Percentiles rank a stretch among this genome's conserved stretches.
Conservation (phyloP, 768 basidiomycete genomes). For the Naganishia randhawae region DNA sequence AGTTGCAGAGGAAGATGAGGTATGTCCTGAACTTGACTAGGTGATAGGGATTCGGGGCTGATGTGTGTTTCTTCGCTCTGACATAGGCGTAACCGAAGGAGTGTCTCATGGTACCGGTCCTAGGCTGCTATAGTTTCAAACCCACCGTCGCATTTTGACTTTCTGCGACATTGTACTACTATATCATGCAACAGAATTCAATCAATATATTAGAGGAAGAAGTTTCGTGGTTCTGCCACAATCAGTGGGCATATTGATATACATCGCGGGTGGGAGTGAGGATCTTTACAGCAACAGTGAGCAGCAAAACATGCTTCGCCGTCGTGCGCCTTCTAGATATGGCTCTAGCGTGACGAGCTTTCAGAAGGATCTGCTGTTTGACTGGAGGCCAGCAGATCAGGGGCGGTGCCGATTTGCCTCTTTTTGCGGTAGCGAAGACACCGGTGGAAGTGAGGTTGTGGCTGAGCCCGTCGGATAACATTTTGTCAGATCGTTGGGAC, state of each 20-base stretch:
- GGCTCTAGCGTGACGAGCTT: too few relatives aligned
- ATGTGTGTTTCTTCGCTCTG: background rate
- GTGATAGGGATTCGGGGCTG: background rate
- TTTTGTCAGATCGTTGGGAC: too few relatives aligned
- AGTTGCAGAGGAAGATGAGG: conserved; percentile 94
- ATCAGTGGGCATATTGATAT: background rate
- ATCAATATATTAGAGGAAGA: background rate
- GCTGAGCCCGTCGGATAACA: too few relatives aligned
- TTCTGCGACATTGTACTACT: background rate
- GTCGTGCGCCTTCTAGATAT: too few relatives aligned
- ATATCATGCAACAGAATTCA: background rate
- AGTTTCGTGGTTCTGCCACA: background rate
- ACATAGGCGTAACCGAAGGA: conserved; percentile 17
- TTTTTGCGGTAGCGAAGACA: too few relatives aligned
- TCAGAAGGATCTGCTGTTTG: too few relatives aligned
- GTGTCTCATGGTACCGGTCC: conserved; percentile 21
- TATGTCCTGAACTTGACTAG: background rate
- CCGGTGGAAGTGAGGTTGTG: too few relatives aligned
- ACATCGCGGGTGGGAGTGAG: too few relatives aligned
- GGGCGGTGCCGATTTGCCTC: too few relatives aligned
- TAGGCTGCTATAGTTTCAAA: background rate
- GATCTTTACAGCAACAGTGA: background rate
- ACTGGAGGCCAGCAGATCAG: too few relatives aligned
- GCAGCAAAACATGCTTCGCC: too few relatives aligned
- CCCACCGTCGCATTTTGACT: background rate